Evolutionary conservation across 805 yeast species (phyloP), one percentile per base, ranked within the genome.

Genomic region (Debaryomyces tyrocola): DNA sequence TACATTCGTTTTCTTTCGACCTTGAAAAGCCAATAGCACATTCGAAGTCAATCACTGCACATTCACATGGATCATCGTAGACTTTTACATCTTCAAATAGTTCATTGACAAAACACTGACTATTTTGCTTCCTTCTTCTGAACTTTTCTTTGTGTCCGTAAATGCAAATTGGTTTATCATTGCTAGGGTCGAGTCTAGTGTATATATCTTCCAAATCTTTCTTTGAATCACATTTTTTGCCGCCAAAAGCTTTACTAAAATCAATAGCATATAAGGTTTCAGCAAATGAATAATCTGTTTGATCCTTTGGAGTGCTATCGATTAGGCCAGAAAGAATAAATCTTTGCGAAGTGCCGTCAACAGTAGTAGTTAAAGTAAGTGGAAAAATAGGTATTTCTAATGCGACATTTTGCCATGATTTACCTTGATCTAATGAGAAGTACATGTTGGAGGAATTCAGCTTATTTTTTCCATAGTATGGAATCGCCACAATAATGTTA

Each of bases 391-490:
- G 49, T 7, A 52, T 43, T 7, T 77, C 83, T 4, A 88, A 59
- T n/a, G 75, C 69, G 28, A 70, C 66, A 33, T 70, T 71, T 4
- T 59, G 48, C 91, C 94, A 89, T 2, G 84, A 63, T 29, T 70
- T 60, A 37, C 96, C 96, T 59, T 86, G 90, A 60, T 89, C 91
- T 11, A 83, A 59, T 0, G 95, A 83, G 56, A 74, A 89, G 33
- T 55, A 59, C 33, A 73, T 51, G n/a, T 63, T 59, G 10, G 67
- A 64, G 6, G 64, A 71, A 0, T 60, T 56, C 4, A 57, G 60
- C 4, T 73, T 58, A 14, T 60, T 56, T 29, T 55, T 65, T 1
- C 53, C 51, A 20, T 45, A 37, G 42, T 52, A 56, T 33, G 85
- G 84, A n/a, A 80, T 63, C 1, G 88, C 85, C 2, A 85, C 62